These are phyloP conservation scores for Halenospora varia DNA, from an alignment of 495 filamentous ascomycete genomes.

Conservation along the genomic window DNA sequence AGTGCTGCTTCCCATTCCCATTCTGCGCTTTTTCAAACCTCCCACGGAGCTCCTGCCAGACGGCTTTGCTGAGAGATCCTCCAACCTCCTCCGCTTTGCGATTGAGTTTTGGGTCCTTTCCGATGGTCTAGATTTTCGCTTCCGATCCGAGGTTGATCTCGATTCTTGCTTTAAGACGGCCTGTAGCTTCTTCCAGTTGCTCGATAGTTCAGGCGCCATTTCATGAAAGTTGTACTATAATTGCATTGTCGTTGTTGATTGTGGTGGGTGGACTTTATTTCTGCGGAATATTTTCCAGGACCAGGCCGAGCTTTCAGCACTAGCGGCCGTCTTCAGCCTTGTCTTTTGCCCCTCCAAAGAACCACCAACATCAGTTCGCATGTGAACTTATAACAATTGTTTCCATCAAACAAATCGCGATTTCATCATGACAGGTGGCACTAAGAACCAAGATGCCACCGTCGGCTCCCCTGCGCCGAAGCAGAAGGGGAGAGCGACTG, in stretches of 20 bases:
- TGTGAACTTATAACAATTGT: conserved; percentile 15
- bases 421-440: conserved; percentile 22
- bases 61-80: conserved; percentile 19
- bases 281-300: conserved; percentile 3
- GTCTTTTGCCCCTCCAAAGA: conserved; percentile 20
- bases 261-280: no score
- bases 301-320: conserved; percentile 9
- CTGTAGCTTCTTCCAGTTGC: conserved; percentile 77
- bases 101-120: conserved; percentile 21
- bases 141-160: conserved; percentile 28
- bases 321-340: conserved; percentile 15
- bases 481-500: conserved; percentile 24
- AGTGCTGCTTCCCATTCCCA: conserved; percentile 12
- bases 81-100: conserved; percentile 22
- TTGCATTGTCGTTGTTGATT: conserved; percentile 1
- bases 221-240: conserved; percentile 9
- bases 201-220: conserved; percentile 39
- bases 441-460: conserved; percentile 16
- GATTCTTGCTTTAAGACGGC: conserved; percentile 53
- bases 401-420: conserved; percentile 18
- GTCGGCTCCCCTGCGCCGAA: conserved; percentile 23
- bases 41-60: conserved; percentile 5
- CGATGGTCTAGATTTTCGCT: conserved; percentile 25
- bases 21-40: conserved; percentile 14
- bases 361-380: conserved; percentile 8